Base-by-base conservation (phyloP, 2,329 filamentous ascomycete genomes). In the Alternaria sp. region DNA sequence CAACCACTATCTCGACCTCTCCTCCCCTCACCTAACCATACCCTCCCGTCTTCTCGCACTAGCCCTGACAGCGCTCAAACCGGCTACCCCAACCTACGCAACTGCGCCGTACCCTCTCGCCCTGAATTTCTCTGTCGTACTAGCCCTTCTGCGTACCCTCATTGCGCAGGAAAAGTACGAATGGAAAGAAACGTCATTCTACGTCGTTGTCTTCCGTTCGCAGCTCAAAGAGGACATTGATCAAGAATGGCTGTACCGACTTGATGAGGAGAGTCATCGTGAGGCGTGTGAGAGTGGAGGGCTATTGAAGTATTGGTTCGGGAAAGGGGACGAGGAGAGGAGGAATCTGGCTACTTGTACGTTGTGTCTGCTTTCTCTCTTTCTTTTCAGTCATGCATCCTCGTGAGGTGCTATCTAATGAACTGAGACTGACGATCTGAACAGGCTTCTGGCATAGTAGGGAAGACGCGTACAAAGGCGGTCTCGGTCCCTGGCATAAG, bases 281-380 rank as follows among this genome's bases (percentile, higher is more conserved):
- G 93, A 97, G 76, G 94, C 94, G 12, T 89, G 89, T 18, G 85
- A 85, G 39, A 91, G 88, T 70, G 93, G 93, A 6, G 93, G 93
- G 0, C 86, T 97, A 73, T 80, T 97, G 73, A 96, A 96, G 78
- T 97, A 97, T 79, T 97, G 94, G 93, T 97, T 96, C 77, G 92
- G 93, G 2, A 83, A 81, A 34, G 89, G 90, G 20, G 88, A 96
- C 79, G 81, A 77, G 43, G 83, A 90, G 52, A 85, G 90, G 63
- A 84, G 87, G 72, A 97, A 97, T 80, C 79, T 97, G 70, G 94
- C 94, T 43, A 97, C 93, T 49, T 83, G 82, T 82, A 74, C 74
- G 83, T 80, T 39, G 41, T 42, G 12, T 14, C 24, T 14, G 12
- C 16, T 20, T 34, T 38, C 14, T 24, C 18, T 7, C 16, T 6